These are phyloP conservation scores for Suhomyces coccinellae DNA, from an alignment of 1,139 yeast species.

Conservation along the genomic window DNA sequence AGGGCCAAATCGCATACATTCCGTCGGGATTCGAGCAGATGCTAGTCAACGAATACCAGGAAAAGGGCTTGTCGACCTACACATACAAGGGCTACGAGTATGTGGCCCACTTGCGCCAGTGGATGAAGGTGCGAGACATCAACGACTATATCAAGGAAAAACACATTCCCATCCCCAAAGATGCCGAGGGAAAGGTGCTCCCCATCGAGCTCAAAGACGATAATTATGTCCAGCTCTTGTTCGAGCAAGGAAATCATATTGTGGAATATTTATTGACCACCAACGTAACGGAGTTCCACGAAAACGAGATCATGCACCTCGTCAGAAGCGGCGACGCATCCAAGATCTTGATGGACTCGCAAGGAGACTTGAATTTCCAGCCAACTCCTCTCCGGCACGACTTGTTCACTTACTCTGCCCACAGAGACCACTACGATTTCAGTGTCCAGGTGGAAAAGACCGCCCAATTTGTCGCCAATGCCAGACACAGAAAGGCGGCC, in stretches of 20 bases:
- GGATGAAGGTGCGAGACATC: slow-evolving; percentile 28
- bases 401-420: slow-evolving; percentile 17
- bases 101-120: slow-evolving; percentile 27
- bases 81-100: slow-evolving; percentile 15
- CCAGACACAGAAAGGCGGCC: background rate
- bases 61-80: slow-evolving; percentile 17
- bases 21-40: slow-evolving; percentile 31
- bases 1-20: slow-evolving; percentile 36
- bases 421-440: slow-evolving; percentile 5
- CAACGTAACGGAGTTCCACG: slow-evolving; percentile 35
- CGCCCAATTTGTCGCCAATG: background rate
- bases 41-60: slow-evolving; percentile 32
- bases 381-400: slow-evolving; percentile 30
- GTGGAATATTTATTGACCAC: slow-evolving; percentile 33
- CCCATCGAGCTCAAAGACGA: slow-evolving; percentile 29
- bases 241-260: slow-evolving; percentile 22
- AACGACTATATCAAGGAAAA: slow-evolving; percentile 18
- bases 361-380: slow-evolving; percentile 8
- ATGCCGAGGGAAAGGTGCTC: slow-evolving; percentile 11
- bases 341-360: slow-evolving; percentile 17
- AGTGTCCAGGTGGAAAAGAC: background rate
- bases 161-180: slow-evolving; percentile 3
- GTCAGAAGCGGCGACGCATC: slow-evolving; percentile 20
- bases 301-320: slow-evolving; percentile 25
- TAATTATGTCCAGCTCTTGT: slow-evolving; percentile 30